Evolutionary conservation across 2,329 filamentous ascomycete species (phyloP).

Genomic region (Verticillium dahliae): DNA sequence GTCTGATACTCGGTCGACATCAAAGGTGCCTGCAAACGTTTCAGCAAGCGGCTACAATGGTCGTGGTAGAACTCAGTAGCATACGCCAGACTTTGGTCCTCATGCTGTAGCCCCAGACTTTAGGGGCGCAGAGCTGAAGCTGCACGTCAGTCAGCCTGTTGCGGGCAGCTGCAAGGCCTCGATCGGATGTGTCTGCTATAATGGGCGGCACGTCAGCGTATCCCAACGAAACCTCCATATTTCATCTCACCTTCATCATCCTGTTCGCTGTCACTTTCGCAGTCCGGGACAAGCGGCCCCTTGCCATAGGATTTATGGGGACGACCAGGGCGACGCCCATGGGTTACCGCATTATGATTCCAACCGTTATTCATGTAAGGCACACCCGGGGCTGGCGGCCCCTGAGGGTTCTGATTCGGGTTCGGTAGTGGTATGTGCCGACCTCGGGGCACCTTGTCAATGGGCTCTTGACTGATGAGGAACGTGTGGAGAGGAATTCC

Average conservation of each 20-base stretch:
- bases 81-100: constrained; percentile 35
- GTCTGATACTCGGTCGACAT: constrained; percentile 34
- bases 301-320: no score
- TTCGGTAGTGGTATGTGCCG: constrained; percentile 3
- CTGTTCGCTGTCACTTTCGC: background rate
- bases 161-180: background rate
- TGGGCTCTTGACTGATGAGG: constrained; percentile 11
- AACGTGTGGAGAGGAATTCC: background rate
- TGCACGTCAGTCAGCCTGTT: constrained; percentile 9
- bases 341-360: background rate
- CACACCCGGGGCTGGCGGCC: background rate
- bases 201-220: background rate
- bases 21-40: constrained; percentile 21
- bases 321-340: background rate
- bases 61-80: background rate
- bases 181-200: background rate
- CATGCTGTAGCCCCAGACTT: constrained; percentile 36
- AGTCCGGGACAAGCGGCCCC: no score
- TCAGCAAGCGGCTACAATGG: background rate
- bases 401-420: no score
- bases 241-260: background rate
- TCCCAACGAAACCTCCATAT: no score
- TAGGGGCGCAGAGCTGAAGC: constrained; percentile 7
- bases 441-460: constrained; percentile 4
- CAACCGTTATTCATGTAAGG: background rate